Evolutionary conservation across 2,329 filamentous ascomycete species (phyloP).

Genomic region (Ceratocystis destructans): DNA sequence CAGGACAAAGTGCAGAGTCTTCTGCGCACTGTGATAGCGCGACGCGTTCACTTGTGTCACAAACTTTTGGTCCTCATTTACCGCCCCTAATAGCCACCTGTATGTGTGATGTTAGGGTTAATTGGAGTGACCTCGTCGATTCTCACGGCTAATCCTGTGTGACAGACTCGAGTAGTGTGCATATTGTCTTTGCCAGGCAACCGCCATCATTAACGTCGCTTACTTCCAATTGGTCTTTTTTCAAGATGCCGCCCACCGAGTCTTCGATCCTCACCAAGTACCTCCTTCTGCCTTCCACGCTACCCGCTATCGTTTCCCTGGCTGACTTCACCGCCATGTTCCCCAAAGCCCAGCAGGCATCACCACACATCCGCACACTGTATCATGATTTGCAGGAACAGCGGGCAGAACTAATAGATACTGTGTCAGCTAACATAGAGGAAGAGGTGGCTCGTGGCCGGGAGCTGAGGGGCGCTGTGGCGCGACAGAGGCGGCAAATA

Average conservation of each 20-base stretch:
- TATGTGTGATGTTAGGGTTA: constrained; percentile 5
- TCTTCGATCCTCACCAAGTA: constrained; percentile 62
- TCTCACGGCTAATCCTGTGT: neutral
- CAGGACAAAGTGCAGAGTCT: neutral
- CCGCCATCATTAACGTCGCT: too few relatives aligned
- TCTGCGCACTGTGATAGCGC: constrained; percentile 12
- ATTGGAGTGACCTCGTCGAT: neutral
- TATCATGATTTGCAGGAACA: constrained; percentile 71
- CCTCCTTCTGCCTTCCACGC: constrained; percentile 59
- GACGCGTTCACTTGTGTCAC: constrained; percentile 10
- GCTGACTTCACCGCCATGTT: constrained; percentile 66
- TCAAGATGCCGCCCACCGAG: constrained; percentile 57
- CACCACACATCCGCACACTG: constrained; percentile 53
- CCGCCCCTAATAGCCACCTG: neutral
- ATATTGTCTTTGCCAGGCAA: neutral
- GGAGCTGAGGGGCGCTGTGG: constrained; percentile 44
- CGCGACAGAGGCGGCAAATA: constrained; percentile 33
- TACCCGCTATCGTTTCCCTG: constrained; percentile 60
- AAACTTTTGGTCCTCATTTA: constrained; percentile 12
- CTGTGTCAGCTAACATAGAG: constrained; percentile 50
- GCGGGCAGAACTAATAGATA: constrained; percentile 54
- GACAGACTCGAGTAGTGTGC: neutral
- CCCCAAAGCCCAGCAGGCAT: constrained; percentile 48
- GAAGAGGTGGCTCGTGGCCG: constrained; percentile 39
- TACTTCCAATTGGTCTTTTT: too few relatives aligned